Percentiles rank a stretch among this genome's conserved stretches.
These are phyloP conservation scores for Ophiostoma sp. DNA, from an alignment of 2,329 filamentous ascomycete genomes.

Conservation along the genomic window DNA sequence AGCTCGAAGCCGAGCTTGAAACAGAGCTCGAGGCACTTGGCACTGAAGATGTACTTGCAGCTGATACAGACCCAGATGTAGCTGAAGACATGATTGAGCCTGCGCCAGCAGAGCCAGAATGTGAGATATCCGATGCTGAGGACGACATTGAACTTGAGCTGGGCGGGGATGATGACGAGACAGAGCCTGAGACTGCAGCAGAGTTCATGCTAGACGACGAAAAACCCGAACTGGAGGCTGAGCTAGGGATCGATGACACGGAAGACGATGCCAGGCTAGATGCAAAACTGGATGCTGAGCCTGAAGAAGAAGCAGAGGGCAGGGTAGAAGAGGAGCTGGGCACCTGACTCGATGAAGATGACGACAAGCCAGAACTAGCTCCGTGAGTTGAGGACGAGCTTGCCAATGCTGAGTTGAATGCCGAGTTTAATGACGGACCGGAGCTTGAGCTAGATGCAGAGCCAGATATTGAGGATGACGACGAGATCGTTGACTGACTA, in stretches of 20 bases:
- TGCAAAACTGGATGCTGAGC: background rate
- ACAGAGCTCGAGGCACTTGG: background rate
- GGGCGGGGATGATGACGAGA: too few relatives aligned
- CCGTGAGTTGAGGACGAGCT: too few relatives aligned
- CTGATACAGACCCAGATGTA: too few relatives aligned
- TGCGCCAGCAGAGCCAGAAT: too few relatives aligned
- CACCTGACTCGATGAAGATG: background rate
- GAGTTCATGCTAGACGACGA: too few relatives aligned
- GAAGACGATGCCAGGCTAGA: background rate
- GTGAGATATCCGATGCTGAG: background rate
- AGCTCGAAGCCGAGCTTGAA: background rate
- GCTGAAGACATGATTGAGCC: too few relatives aligned
- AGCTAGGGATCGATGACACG: background rate
- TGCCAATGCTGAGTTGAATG: too few relatives aligned
- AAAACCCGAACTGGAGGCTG: background rate
- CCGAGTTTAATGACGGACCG: background rate
- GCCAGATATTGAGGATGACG: background rate
- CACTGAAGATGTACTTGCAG: too few relatives aligned
- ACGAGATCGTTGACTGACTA: background rate
- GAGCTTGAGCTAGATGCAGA: background rate
- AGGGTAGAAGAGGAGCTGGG: background rate
- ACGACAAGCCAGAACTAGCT: background rate
- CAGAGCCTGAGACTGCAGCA: too few relatives aligned
- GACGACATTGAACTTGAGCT: background rate
- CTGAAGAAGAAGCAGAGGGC: background rate